A percentile compares a stretch with the other conserved stretches of the same genome.
phyloP scores from a whole-genome alignment of 805 yeast genomes.

The Nakazawaea wyomingensis region DNA sequence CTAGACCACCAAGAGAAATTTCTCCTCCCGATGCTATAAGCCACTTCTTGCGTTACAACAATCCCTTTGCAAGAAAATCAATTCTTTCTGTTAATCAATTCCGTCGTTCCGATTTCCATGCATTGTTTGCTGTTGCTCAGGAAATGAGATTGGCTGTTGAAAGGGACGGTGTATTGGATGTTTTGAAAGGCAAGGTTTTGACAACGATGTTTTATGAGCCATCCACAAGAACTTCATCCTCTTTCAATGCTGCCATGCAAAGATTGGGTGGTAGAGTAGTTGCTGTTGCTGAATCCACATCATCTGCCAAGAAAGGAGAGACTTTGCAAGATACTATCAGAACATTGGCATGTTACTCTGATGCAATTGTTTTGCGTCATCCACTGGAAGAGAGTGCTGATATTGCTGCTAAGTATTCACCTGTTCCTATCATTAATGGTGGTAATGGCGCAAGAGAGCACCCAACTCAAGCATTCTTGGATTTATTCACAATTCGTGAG shows the following conservation, averaged over 20 bases:
- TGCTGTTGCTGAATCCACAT: conserved; percentile 74
- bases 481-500: conserved; percentile 96
- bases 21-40: conserved; percentile 76
- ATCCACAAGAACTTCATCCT: conserved; percentile 92
- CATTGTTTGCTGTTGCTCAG: conserved; percentile 93
- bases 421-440: conserved; percentile 95
- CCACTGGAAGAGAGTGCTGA: conserved; percentile 90
- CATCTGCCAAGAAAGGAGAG: conserved; percentile 98
- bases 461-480: conserved; percentile 98
- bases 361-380: conserved; percentile 95
- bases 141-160: conserved; percentile 97
- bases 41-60: conserved; percentile 71
- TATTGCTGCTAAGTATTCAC: conserved; percentile 93
- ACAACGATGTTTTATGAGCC: conserved; percentile 98
- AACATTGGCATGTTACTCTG: conserved; percentile 91
- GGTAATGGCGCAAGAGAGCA: conserved; percentile 98
- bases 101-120: conserved; percentile 83
- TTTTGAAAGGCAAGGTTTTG: conserved; percentile 83
- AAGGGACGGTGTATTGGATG: conserved; percentile 89
- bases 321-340: conserved; percentile 95
- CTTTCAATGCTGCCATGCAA: conserved; percentile 99
- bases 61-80: conserved; percentile 86
- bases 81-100: conserved; percentile 86
- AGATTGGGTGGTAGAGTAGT: conserved; percentile 98
- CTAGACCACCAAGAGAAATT: conserved; percentile 67